Conservation (phyloP, 169 alveolate genomes). For the Blepharisma undulans region DNA sequence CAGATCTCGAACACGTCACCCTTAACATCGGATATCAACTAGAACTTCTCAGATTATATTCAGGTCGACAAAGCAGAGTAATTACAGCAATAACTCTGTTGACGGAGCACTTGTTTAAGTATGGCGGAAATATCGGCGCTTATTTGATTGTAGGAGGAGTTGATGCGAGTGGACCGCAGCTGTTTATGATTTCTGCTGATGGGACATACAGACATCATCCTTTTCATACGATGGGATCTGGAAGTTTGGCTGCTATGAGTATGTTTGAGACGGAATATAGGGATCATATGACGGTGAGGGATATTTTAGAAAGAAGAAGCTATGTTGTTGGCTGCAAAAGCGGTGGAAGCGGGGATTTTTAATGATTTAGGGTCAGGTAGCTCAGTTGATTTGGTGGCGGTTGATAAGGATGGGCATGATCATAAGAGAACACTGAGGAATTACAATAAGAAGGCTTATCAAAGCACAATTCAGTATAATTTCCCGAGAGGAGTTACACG, state of each 20-base stretch:
- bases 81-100: conserved; percentile 89
- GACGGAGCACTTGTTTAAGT: conserved; percentile 89
- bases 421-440: conserved; percentile 75
- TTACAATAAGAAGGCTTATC: conserved; percentile 67
- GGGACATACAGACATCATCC: conserved; percentile 93
- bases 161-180: conserved; percentile 95
- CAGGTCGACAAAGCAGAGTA: conserved; percentile 91
- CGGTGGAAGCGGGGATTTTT: conserved; percentile 96
- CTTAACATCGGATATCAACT: conserved; percentile 88
- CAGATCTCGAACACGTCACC: conserved; percentile 96
- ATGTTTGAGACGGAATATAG: conserved; percentile 93
- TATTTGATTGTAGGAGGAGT: conserved; percentile 97
- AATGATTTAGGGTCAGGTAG: conserved; percentile 97
- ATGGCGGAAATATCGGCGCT: conserved; percentile 96
- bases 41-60: conserved; percentile 92
- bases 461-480: conserved; percentile 58
- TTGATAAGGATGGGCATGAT: conserved; percentile 88
- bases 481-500: conserved; percentile 51
- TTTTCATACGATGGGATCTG: conserved; percentile 97
- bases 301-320: conserved; percentile 84
- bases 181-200: conserved; percentile 94
- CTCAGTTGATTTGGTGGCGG: conserved; percentile 92
- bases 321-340: conserved; percentile 87
- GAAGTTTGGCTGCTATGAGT: conserved; percentile 96
- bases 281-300: conserved; percentile 88